Percentiles rank a stretch among this genome's conserved stretches.
Evolutionary conservation across 108 stramenopile genomes (phyloP).

Genomic region (Cyclotella baltica): DNA sequence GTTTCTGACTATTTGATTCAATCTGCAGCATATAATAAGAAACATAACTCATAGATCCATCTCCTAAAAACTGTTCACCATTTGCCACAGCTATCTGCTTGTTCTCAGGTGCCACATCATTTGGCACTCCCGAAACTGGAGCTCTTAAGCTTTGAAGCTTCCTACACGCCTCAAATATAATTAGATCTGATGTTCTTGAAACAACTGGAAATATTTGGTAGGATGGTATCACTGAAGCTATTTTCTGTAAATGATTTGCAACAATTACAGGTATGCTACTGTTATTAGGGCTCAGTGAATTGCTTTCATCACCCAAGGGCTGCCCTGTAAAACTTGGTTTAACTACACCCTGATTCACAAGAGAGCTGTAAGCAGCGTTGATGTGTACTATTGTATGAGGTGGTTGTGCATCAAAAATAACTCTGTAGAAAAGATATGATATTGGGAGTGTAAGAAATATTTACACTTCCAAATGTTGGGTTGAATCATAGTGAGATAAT

Average conservation of each 20-base stretch:
- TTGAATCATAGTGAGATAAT: not conserved
- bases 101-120: not conserved
- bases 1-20: not conserved
- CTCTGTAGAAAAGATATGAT: not conserved
- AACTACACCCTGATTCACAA: constrained; percentile 4
- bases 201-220: not conserved
- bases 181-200: not conserved
- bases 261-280: not conserved
- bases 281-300: not conserved
- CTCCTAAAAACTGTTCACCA: not conserved
- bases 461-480: not conserved
- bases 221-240: not conserved
- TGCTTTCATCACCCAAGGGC: not conserved
- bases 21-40: constrained; percentile 12
- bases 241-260: not conserved
- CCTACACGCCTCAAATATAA: not conserved
- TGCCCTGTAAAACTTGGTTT: not conserved
- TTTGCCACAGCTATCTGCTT: not conserved
- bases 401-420: constrained; percentile 4
- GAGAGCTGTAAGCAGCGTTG: constrained; percentile 1
- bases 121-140: not conserved
- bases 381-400: constrained; percentile 8
- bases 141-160: not conserved
- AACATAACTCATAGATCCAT: not conserved
- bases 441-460: not conserved